Conservation (phyloP, 169 alveolate species). For the Toxoplasma gondii region DNA sequence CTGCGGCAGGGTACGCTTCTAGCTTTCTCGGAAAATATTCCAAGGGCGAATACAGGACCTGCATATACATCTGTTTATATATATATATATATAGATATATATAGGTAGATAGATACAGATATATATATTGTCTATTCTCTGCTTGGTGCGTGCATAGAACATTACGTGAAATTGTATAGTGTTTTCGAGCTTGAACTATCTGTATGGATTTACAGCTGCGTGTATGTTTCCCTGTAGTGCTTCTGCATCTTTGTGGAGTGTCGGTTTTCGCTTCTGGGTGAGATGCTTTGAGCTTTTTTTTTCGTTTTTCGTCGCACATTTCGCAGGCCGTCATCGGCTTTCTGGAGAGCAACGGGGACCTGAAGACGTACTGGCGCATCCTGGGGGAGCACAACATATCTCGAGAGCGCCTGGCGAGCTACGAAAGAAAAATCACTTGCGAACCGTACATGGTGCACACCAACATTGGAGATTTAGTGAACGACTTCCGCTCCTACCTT, state of each 20-base stretch:
- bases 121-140: neutral
- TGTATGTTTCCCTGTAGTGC: neutral
- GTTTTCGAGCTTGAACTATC: neutral
- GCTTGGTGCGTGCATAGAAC: neutral
- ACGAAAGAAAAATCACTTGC: constrained; percentile 87
- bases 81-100: neutral
- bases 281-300: too few species aligned
- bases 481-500: constrained; percentile 71
- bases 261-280: too few species aligned
- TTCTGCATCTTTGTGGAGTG: too few species aligned
- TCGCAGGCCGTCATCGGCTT: constrained; percentile 84
- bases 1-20: too few species aligned
- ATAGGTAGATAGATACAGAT: too few species aligned
- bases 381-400: constrained; percentile 85
- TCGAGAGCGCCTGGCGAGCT: constrained; percentile 84
- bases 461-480: constrained; percentile 77
- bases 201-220: neutral
- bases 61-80: too few species aligned
- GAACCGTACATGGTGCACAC: constrained; percentile 86
- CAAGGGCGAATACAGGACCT: too few species aligned
- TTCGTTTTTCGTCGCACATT: too few species aligned
- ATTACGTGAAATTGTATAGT: neutral
- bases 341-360: constrained; percentile 82
- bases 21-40: too few species aligned
- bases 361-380: constrained; percentile 84